Evolutionary conservation across 495 filamentous ascomycete species (phyloP).

Genomic region (Margaritispora aquatica): DNA sequence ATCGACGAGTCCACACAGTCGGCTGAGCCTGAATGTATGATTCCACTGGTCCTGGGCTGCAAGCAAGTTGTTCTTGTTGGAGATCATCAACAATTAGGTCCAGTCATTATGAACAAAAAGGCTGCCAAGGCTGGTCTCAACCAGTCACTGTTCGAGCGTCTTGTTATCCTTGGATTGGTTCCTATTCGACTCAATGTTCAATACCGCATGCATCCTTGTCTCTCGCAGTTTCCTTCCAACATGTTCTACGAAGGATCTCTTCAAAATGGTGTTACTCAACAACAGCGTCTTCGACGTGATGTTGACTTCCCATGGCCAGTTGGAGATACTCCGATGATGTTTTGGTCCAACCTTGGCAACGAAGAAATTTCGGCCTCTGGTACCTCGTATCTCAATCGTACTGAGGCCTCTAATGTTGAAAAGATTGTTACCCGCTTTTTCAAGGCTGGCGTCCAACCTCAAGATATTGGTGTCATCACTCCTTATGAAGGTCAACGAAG

Average conservation of each 20-base stretch:
- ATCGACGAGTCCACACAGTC: conserved; percentile 99
- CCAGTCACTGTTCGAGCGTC: conserved; percentile 93
- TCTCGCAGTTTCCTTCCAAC: conserved; percentile 97
- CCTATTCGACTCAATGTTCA: conserved; percentile 95
- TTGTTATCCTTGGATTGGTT: conserved; percentile 87
- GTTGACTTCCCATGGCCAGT: conserved; percentile 99
- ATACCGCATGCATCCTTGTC: conserved; percentile 98
- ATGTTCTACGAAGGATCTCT: conserved; percentile 99
- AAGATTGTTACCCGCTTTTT: conserved; percentile 98
- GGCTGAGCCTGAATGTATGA: conserved; percentile 99
- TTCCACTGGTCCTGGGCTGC: conserved; percentile 92
- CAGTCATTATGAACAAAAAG: conserved; percentile 99
- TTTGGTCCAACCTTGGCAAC: conserved; percentile 97
- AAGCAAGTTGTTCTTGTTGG: conserved; percentile 98
- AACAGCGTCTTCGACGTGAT: conserved; percentile 81
- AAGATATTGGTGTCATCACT: conserved; percentile 94
- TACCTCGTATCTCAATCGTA: conserved; percentile 96
- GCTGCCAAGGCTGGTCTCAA: conserved; percentile 96
- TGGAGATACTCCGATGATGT: conserved; percentile 96
- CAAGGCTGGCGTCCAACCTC: conserved; percentile 93
- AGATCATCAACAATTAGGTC: conserved; percentile 96
- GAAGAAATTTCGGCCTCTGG: conserved; percentile 98
- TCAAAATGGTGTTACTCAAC: conserved; percentile 92
- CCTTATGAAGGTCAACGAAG: conserved; percentile 98
- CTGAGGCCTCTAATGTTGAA: conserved; percentile 94